Percentiles rank a stretch among this genome's conserved stretches.
Evolutionary conservation across 495 filamentous ascomycete species (phyloP).

Genomic region (Saxispiralis lemnorum): DNA sequence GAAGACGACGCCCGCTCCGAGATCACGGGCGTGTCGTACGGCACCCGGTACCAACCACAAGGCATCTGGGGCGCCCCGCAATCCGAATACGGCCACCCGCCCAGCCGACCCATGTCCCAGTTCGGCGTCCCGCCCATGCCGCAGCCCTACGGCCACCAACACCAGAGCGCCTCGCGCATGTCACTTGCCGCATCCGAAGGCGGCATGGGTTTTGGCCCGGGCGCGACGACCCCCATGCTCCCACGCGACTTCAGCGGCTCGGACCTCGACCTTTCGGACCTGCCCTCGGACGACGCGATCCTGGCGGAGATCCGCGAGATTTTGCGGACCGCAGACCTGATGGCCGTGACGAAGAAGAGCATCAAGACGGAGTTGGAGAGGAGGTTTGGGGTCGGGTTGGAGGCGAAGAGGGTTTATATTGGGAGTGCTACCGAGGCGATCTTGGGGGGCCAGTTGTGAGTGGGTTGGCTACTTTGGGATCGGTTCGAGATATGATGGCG

Average conservation of each 20-base stretch:
- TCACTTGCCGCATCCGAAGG: conserved; percentile 65
- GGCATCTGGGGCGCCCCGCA: conserved; percentile 36
- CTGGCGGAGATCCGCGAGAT: conserved; percentile 90
- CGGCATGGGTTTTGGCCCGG: no score
- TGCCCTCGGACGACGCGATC: conserved; percentile 78
- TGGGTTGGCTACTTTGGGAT: background rate
- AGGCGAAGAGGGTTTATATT: conserved; percentile 73
- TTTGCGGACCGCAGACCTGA: conserved; percentile 74
- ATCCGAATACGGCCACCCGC: conserved; percentile 42
- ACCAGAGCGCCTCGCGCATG: conserved; percentile 43
- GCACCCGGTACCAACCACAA: conserved; percentile 44
- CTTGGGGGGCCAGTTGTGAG: conserved; percentile 48
- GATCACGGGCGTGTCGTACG: conserved; percentile 77
- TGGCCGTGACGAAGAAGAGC: conserved; percentile 96
- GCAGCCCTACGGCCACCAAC: conserved; percentile 23
- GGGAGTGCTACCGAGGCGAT: conserved; percentile 58
- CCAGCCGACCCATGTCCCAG: conserved; percentile 57
- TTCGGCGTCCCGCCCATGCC: conserved; percentile 35
- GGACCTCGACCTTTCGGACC: conserved; percentile 53
- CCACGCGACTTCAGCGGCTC: conserved; percentile 21
- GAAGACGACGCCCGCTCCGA: conserved; percentile 85
- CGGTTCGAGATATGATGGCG: background rate
- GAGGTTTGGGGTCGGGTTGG: conserved; percentile 66
- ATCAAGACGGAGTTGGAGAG: conserved; percentile 85
- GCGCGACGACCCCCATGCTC: background rate